Conservation (phyloP, 2,329 filamentous ascomycete genomes). For the Phyllosticta citribraziliensis region DNA sequence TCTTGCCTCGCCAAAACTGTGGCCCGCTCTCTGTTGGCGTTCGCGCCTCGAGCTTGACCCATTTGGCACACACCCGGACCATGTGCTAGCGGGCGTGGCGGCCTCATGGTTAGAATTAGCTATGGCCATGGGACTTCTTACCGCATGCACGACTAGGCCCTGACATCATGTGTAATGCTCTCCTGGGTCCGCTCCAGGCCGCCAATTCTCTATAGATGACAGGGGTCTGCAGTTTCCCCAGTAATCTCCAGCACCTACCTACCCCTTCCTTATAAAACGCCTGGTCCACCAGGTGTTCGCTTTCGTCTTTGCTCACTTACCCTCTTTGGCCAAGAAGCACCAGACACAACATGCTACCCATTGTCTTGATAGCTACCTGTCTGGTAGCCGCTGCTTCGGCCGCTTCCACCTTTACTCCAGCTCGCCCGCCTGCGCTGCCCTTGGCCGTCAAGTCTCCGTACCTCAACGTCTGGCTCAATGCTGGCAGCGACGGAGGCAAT, state of each 20-base stretch:
- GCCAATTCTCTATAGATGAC: conserved; percentile 2
- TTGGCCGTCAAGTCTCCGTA: conserved; percentile 68
- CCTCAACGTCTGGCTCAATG: conserved; percentile 53
- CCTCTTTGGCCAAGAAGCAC: conserved; percentile 2
- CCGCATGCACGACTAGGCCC: conserved; percentile 8
- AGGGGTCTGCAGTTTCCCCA: conserved; percentile 5
- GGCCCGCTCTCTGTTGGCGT: neutral
- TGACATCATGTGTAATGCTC: conserved; percentile 11
- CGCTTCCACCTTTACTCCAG: conserved; percentile 56
- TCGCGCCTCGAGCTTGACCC: conserved; percentile 1
- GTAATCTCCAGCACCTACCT: conserved; percentile 2
- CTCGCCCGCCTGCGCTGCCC: conserved; percentile 58
- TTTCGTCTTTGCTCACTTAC: conserved; percentile 3
- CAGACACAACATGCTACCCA: conserved; percentile 6
- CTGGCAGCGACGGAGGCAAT: conserved; percentile 51
- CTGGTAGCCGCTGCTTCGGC: conserved; percentile 1
- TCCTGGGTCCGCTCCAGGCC: conserved; percentile 4
- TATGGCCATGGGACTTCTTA: conserved; percentile 9
- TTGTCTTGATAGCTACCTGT: conserved; percentile 3
- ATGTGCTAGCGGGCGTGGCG: conserved; percentile 7
- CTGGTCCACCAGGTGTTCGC: neutral
- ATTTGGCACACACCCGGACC: neutral
- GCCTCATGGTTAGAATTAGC: conserved; percentile 3
- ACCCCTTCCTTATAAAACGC: conserved; percentile 4
- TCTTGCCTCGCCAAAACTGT: conserved; percentile 4